Conservation (phyloP, 1,284 basidiomycete genomes). For the Leccinum fuscescens region DNA sequence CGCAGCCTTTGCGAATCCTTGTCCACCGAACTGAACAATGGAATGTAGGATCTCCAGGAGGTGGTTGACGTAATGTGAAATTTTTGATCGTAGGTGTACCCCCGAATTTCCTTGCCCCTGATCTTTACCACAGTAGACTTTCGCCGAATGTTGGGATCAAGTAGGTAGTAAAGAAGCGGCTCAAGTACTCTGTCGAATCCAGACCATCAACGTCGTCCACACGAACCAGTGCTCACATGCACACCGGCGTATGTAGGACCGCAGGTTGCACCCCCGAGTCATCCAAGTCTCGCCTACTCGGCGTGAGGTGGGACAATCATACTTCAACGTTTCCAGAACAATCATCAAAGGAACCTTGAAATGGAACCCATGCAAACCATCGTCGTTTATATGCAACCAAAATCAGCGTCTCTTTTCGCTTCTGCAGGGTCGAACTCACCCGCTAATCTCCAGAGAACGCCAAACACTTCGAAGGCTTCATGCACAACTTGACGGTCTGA, state of each 20-base stretch:
- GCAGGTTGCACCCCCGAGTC: slow-evolving; percentile 71
- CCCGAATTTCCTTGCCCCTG: slow-evolving; percentile 63
- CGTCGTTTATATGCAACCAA: slow-evolving; percentile 68
- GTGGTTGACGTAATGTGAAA: slow-evolving; percentile 71
- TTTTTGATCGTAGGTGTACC: slow-evolving; percentile 66
- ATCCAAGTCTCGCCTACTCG: slow-evolving; percentile 93
- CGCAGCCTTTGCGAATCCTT: slow-evolving; percentile 76
- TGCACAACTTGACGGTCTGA: slow-evolving; percentile 47
- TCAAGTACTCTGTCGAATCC: slow-evolving; percentile 68
- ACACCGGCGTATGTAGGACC: slow-evolving; percentile 79
- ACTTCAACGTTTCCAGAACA: slow-evolving; percentile 80
- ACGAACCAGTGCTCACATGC: slow-evolving; percentile 14
- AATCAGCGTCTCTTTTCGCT: slow-evolving; percentile 4
- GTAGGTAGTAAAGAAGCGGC: slow-evolving; percentile 75
- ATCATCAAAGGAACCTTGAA: slow-evolving; percentile 86
- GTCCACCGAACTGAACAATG: slow-evolving; percentile 83
- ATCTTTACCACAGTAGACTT: slow-evolving; percentile 50
- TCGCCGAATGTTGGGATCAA: slow-evolving; percentile 67
- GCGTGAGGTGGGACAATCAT: slow-evolving; percentile 68
- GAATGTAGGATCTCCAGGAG: slow-evolving; percentile 74
- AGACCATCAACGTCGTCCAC: slow-evolving; percentile 5
- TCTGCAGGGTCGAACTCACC: slow-evolving; percentile 47
- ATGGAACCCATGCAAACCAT: slow-evolving; percentile 73
- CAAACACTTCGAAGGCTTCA: slow-evolving; percentile 83
- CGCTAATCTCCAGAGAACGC: slow-evolving; percentile 87